Percentiles rank a stretch among this genome's conserved stretches.
phyloP scores from a whole-genome alignment of 371 early-diverging fungal genomes.

The Circinella minor region DNA sequence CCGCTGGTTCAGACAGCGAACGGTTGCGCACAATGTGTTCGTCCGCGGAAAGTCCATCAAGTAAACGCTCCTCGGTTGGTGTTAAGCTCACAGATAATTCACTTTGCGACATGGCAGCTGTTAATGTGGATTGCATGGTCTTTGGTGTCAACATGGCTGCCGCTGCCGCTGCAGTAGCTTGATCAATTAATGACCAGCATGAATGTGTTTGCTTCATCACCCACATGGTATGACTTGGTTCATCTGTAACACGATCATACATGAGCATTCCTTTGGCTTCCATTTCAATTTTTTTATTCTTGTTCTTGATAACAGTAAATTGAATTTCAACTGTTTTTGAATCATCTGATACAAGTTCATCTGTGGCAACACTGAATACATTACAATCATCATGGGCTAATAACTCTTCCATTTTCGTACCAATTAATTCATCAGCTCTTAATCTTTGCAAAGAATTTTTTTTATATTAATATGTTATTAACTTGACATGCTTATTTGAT shows the following conservation, averaged over 20 bases:
- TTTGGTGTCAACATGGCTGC: constrained; percentile 3
- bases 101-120: background rate
- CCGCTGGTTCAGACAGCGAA: constrained; percentile 24
- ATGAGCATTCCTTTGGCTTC: constrained; percentile 93
- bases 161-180: constrained; percentile 1
- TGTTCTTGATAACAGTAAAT: constrained; percentile 58
- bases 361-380: constrained; percentile 73
- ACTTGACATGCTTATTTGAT: background rate
- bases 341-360: constrained; percentile 70
- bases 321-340: constrained; percentile 79
- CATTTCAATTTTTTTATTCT: constrained; percentile 65
- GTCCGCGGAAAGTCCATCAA: background rate
- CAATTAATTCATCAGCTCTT: constrained; percentile 53
- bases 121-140: background rate
- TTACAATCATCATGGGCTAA: constrained; percentile 55
- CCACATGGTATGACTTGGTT: constrained; percentile 87
- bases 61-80: constrained; percentile 8
- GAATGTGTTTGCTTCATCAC: constrained; percentile 66
- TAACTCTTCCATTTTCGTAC: constrained; percentile 47
- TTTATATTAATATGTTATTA: background rate
- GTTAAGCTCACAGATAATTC: background rate
- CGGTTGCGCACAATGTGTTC: constrained; percentile 12
- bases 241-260: constrained; percentile 69
- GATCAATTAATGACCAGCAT: constrained; percentile 11
- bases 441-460: constrained; percentile 34